Evolutionary conservation across 2,329 filamentous ascomycete species (phyloP).

Genomic region (Calonectria honghensis): DNA sequence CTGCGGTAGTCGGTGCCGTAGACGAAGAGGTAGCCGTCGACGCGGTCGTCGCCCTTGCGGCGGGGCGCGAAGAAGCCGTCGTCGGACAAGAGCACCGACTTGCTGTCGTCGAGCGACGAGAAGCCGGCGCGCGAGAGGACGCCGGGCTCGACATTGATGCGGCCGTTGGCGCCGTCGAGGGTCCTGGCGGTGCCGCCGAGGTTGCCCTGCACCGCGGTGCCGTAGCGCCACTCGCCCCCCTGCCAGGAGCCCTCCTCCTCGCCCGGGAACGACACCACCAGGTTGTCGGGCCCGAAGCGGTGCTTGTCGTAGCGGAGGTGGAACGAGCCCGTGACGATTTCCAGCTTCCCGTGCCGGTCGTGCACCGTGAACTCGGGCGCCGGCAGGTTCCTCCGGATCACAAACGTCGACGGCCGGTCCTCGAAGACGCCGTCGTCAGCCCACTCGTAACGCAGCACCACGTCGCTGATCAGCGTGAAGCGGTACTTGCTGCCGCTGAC

Average conservation of each 20-base stretch:
- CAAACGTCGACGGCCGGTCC: conserved; percentile 77
- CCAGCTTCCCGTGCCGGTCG: conserved; percentile 67
- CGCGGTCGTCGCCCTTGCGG: conserved; percentile 65
- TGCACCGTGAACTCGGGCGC: conserved; percentile 67
- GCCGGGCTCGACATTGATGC: conserved; percentile 69
- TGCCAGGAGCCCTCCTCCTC: conserved; percentile 61
- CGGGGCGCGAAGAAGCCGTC: conserved; percentile 72
- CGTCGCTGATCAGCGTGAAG: conserved; percentile 75
- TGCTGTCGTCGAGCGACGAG: conserved; percentile 71
- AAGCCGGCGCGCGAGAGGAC: conserved; percentile 71
- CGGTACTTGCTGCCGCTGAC: conserved; percentile 66
- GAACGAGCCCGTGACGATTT: conserved; percentile 74
- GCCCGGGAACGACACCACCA: conserved; percentile 66
- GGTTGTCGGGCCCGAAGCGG: conserved; percentile 70
- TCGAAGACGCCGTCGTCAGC: conserved; percentile 76
- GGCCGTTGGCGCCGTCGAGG: conserved; percentile 72
- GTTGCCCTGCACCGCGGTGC: conserved; percentile 61
- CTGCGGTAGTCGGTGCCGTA: conserved; percentile 75
- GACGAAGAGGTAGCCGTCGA: conserved; percentile 76
- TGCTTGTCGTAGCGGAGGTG: conserved; percentile 76
- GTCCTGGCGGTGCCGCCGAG: conserved; percentile 72
- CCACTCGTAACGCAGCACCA: conserved; percentile 78
- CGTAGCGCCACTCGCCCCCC: conserved; percentile 67
- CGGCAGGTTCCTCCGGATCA: conserved; percentile 70
- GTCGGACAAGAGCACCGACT: conserved; percentile 73